Evolutionary conservation across 73 alveolate species (phyloP), one percentile per base, ranked within the genome.

Genomic region (Paramecium primaurelia): DNA sequence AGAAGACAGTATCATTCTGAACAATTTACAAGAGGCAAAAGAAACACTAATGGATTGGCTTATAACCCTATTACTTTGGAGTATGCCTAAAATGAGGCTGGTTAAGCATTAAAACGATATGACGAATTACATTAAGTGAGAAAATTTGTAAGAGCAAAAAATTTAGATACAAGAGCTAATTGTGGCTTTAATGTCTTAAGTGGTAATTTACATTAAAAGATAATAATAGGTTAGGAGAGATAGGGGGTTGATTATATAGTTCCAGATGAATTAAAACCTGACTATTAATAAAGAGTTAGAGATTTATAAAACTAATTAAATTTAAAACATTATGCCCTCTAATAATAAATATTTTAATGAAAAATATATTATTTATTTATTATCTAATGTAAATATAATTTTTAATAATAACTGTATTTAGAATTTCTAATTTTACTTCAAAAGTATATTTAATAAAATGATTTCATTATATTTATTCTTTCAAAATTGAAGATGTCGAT

Each of bases 41-140:
- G 96, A 91, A 97, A 96, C 93, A 94, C 96, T 20, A 96, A 97
- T 49, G 98, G 94, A 42, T 95, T 98, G 94, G 99, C 99, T 1
- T 98, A 93, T 86, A 98, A 97, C 93, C 99, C 99, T 58, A 87
- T 98, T 22, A 97, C 98, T 51, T 93, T 97, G 45, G 99, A 98
- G 89, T 98, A 98, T 88, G 99, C 98, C 32, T 88, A 94, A 71
- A 94, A 97, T 37, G 97, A 93, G 2, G 98, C 97, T 87, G 99
- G 99, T 0, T 90, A 94, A 54, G 69, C 80, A 20, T 89, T 98
- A n/a, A 97, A 92, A 89, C 60, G 93, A 77, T 92, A 96, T 90
- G 99, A 98, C 92, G 99, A 98, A 51, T 97, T 95, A 85, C 95
- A 96, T 22, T 92, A 96, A 95, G 97, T 96, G 60, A 96, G 99